These are phyloP conservation scores for Puccinia polysora DNA, from an alignment of 1,284 basidiomycete species.

Conservation along the genomic window DNA sequence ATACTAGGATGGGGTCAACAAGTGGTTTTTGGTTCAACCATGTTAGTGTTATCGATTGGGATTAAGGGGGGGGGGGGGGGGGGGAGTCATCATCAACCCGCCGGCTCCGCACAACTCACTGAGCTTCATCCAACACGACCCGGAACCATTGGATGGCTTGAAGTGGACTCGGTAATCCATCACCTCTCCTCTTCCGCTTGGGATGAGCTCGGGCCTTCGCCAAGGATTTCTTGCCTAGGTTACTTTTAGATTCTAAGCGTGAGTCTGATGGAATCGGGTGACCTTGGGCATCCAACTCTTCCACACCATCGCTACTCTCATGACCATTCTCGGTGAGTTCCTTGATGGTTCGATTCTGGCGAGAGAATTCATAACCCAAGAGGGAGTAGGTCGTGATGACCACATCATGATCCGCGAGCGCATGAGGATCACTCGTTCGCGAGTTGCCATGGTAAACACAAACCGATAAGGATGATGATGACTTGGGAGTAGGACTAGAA, in stretches of 20 bases:
- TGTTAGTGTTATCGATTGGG: too few relatives aligned
- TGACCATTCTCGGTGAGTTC: conserved; percentile 20
- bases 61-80: background rate
- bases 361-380: conserved; percentile 88
- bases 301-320: conserved; percentile 37
- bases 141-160: conserved; percentile 97
- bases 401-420: conserved; percentile 87
- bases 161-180: conserved; percentile 70
- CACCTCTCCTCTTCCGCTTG: conserved; percentile 43
- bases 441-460: conserved; percentile 95
- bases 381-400: conserved; percentile 98
- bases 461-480: conserved; percentile 63
- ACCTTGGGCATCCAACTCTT: conserved; percentile 36
- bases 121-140: conserved; percentile 95
- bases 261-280: background rate
- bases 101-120: conserved; percentile 66
- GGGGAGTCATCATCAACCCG: background rate
- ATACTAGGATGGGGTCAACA: too few relatives aligned
- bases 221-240: background rate
- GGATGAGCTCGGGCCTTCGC: conserved; percentile 4
- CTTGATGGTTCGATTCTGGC: conserved; percentile 58
- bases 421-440: conserved; percentile 74
- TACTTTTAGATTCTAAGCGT: background rate
- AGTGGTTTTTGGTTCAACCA: too few relatives aligned
- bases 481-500: background rate